phyloP scores from a whole-genome alignment of 306 rosid genomes.

The Prunus mongolica region DNA sequence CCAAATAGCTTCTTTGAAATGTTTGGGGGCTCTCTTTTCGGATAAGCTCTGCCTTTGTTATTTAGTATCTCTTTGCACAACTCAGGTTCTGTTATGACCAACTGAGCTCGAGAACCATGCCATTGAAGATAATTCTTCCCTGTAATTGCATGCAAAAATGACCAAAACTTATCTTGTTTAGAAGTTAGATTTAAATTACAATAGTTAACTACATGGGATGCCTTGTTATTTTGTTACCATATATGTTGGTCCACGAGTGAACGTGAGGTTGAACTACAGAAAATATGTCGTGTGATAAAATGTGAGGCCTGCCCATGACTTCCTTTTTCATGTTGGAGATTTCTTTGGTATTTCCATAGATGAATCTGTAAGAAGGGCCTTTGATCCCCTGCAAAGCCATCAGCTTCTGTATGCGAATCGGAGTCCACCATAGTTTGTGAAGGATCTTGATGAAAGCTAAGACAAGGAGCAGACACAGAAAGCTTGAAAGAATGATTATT shows the following conservation, averaged over 20 bases:
- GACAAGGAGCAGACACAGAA: background rate
- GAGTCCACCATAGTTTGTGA: background rate
- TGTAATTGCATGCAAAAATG: background rate
- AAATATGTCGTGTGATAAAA: background rate
- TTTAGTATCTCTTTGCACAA: background rate
- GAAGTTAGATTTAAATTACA: no score
- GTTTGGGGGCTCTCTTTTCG: background rate
- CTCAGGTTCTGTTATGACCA: background rate
- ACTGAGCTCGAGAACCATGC: background rate
- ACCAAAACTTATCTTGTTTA: background rate
- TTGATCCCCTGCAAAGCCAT: slow-evolving; percentile 1
- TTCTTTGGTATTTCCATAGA: background rate
- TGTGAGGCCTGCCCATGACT: background rate
- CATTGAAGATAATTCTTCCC: background rate
- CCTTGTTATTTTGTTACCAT: background rate
- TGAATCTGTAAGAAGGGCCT: background rate
- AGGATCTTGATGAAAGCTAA: background rate
- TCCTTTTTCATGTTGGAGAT: background rate
- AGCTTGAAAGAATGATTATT: background rate
- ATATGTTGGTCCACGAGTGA: background rate
- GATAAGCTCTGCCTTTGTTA: background rate
- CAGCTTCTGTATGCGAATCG: background rate
- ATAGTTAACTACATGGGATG: no score
- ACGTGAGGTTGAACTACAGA: background rate
- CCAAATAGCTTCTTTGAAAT: background rate